Evolutionary conservation across 2,329 filamentous ascomycete species (phyloP).

Genomic region (Aquanectria penicillioides): DNA sequence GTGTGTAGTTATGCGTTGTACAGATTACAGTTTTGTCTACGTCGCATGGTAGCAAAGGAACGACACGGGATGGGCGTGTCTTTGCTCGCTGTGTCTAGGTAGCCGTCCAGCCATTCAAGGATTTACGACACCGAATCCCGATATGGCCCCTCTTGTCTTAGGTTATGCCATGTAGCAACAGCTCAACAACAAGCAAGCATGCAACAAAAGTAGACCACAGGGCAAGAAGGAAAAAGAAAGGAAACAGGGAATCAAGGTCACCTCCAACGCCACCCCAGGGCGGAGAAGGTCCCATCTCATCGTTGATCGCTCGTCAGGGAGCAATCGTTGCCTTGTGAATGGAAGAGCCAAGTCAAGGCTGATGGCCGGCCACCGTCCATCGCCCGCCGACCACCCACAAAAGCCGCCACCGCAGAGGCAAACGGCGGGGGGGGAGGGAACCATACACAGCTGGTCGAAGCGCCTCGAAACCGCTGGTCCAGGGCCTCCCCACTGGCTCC

Average conservation of each 20-base stretch:
- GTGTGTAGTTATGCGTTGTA: too few relatives aligned
- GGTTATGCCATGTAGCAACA: conserved; percentile 4
- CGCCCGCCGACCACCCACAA: too few relatives aligned
- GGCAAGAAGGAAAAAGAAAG: neutral
- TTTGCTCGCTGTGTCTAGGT: too few relatives aligned
- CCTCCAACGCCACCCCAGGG: conserved; percentile 10
- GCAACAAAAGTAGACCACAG: neutral
- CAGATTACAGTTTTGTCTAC: too few relatives aligned
- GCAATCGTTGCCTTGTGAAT: too few relatives aligned
- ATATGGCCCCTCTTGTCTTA: neutral
- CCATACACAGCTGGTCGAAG: conserved; percentile 6
- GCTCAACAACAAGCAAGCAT: conserved; percentile 3
- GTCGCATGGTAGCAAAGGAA: too few relatives aligned
- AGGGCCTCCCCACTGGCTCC: neutral
- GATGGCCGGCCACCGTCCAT: too few relatives aligned
- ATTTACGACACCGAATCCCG: conserved; percentile 21
- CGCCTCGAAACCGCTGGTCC: conserved; percentile 15
- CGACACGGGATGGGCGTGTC: neutral
- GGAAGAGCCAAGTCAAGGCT: too few relatives aligned
- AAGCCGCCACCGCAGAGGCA: too few relatives aligned
- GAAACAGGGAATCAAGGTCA: neutral
- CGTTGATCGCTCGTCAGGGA: too few relatives aligned
- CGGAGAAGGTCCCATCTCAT: too few relatives aligned
- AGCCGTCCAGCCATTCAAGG: conserved; percentile 6
- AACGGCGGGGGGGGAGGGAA: neutral